Conservation (phyloP, 495 filamentous ascomycete species). For the Emericellopsis terricola region DNA sequence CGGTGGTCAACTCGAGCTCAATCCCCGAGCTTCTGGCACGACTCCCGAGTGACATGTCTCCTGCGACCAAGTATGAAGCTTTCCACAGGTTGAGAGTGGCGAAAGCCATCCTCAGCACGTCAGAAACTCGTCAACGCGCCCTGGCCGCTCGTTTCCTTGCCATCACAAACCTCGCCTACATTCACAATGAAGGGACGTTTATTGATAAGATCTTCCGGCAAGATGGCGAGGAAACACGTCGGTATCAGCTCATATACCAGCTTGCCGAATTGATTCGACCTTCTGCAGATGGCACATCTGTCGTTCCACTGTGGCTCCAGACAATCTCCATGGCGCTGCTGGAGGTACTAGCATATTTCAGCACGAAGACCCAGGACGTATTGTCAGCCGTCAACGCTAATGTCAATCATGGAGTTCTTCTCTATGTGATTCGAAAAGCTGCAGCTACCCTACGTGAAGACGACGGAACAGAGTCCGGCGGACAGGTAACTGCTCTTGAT, state of each 20-base stretch:
- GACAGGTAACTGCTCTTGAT: constrained; percentile 42
- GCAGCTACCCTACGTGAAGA: constrained; percentile 60
- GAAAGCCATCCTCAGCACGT: constrained; percentile 49
- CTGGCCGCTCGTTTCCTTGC: constrained; percentile 70
- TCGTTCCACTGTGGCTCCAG: constrained; percentile 56
- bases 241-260: constrained; percentile 81
- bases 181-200: constrained; percentile 62
- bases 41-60: constrained; percentile 47
- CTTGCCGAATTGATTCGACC: constrained; percentile 76
- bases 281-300: constrained; percentile 43
- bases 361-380: constrained; percentile 59
- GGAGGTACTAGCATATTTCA: constrained; percentile 66
- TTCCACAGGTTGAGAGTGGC: constrained; percentile 69
- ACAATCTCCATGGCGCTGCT: constrained; percentile 66
- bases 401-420: constrained; percentile 90
- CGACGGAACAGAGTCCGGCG: constrained; percentile 30
- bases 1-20: constrained; percentile 38
- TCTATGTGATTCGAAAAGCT: constrained; percentile 80
- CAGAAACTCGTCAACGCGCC: constrained; percentile 51
- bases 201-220: constrained; percentile 69
- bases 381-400: constrained; percentile 75
- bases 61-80: constrained; percentile 62
- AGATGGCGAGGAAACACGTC: constrained; percentile 79
- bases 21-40: constrained; percentile 49
- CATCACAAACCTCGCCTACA: constrained; percentile 81